Evolutionary conservation across 1,284 basidiomycete species (phyloP), one percentile per base, ranked within the genome.

Genomic region (Sanghuangporus sanghuang): DNA sequence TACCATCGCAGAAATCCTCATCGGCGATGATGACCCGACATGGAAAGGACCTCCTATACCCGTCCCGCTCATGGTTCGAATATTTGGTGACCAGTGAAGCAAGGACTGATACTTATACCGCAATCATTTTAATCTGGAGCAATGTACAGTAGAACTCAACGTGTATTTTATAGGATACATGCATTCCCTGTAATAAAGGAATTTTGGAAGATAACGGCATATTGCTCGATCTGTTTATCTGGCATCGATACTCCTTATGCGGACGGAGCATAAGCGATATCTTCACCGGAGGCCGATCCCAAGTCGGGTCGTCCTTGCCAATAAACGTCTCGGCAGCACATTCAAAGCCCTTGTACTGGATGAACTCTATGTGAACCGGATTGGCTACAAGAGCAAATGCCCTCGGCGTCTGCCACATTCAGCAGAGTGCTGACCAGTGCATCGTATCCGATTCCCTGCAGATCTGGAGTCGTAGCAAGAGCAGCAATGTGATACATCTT

Each of bases 1-100:
- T 21, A 62, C 60, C n/a, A 61, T 68, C 14, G 64, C 50, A 0
- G 59, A 67, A 32, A 61, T 68, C 18, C 14, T 60, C 1, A 56
- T 70, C 27, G 70, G 69, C 6, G 66, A 67, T 5, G 65, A 67
- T 21, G 59, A 70, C 57, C 68, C 70, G 35, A 67, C 68, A 8
- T 70, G 69, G 67, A 35, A 61, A 9, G 52, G 61, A 14, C 55
- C 57, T 4, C 69, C 69, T 12, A 39, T 71, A 14, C 48, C 63
- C 16, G 53, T 68, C 6, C 56, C 53, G 6, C 54, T 69, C 36
- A 53, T 63, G 57, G 40, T 63, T 39, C 61, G 64, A 21, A 53
- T 55, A 64, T 64, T 54, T 32, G 63, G 57, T 9, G 58, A 64
- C 21, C 23, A 59, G 32, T 53, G 14, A 58, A 40, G 3, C 6